Evolutionary conservation across 2,329 filamentous ascomycete genomes (phyloP).

Genomic region (Fusarium cyanostomum): DNA sequence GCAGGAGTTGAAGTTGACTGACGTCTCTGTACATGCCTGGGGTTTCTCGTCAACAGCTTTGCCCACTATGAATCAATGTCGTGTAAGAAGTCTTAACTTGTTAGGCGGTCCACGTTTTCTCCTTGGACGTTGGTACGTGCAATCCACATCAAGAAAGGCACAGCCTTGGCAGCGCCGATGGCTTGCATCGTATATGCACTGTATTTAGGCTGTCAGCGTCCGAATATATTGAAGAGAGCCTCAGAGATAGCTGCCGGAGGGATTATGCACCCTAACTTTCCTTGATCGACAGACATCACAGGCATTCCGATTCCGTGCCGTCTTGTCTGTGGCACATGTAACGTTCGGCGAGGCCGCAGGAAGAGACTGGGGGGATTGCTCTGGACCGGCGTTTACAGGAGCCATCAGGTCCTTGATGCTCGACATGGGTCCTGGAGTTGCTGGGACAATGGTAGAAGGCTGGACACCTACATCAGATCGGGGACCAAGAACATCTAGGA

Average conservation of each 20-base stretch:
- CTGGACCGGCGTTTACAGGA: not conserved
- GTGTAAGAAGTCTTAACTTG: slow-evolving; percentile 1
- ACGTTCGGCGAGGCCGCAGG: not conserved
- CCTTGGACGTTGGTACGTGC: slow-evolving; percentile 33
- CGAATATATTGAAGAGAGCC: not conserved
- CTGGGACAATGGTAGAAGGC: not conserved
- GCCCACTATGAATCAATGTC: fast-evolving
- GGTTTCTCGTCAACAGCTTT: not conserved
- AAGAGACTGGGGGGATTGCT: not conserved
- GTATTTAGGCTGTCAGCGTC: not conserved
- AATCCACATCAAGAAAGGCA: slow-evolving; percentile 26
- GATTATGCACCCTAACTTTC: slow-evolving; percentile 32
- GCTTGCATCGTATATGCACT: slow-evolving; percentile 31
- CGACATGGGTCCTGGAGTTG: not conserved
- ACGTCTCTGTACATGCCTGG: slow-evolving; percentile 18
- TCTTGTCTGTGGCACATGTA: not conserved
- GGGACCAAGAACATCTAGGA: slow-evolving; percentile 20
- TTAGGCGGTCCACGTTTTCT: slow-evolving; percentile 39
- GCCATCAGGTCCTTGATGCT: slow-evolving; percentile 3
- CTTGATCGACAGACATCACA: slow-evolving; percentile 39
- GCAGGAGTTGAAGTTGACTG: not conserved
- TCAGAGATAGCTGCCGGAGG: not conserved
- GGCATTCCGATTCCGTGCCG: slow-evolving; percentile 33
- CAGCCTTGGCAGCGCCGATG: slow-evolving; percentile 29
- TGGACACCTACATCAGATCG: not conserved